Conservation (phyloP, 768 basidiomycete genomes). For the Suillus spraguei region DNA sequence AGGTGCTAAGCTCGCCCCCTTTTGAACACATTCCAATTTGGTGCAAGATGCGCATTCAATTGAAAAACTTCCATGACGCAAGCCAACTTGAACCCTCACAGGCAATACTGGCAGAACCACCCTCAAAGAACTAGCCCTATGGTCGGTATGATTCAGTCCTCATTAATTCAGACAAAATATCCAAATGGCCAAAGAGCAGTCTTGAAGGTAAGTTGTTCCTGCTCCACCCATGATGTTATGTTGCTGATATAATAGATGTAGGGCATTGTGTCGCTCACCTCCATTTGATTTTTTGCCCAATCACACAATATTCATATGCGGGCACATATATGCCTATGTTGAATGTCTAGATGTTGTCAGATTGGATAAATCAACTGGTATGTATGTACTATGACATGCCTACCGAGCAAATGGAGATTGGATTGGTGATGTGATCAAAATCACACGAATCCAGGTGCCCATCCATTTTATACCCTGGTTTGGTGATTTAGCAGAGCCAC, state of each 20-base stretch:
- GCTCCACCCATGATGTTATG: too few relatives aligned
- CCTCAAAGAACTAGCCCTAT: too few relatives aligned
- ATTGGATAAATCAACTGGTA: constrained; percentile 22
- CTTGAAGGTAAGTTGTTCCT: too few relatives aligned
- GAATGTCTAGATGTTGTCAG: constrained; percentile 27
- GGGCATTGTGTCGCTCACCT: constrained; percentile 25
- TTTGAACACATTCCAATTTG: background rate
- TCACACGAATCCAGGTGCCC: too few relatives aligned
- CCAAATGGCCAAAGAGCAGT: too few relatives aligned
- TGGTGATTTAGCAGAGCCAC: too few relatives aligned
- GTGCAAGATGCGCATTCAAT: background rate
- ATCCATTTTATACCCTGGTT: too few relatives aligned
- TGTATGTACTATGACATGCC: constrained; percentile 27
- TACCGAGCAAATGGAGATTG: constrained; percentile 14
- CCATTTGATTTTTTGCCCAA: constrained; percentile 17
- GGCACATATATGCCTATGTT: constrained; percentile 29
- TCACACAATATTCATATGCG: background rate
- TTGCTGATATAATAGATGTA: constrained; percentile 10
- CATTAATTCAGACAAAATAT: too few relatives aligned
- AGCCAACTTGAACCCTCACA: background rate
- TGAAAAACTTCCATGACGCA: background rate
- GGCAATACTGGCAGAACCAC: too few relatives aligned
- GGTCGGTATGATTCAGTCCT: too few relatives aligned
- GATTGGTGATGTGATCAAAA: constrained; percentile 3
- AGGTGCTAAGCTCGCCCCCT: background rate